Percentiles rank a stretch among this genome's conserved stretches.
Evolutionary conservation across 2,329 filamentous ascomycete species (phyloP).

Genomic region (Geosmithia putterillii): DNA sequence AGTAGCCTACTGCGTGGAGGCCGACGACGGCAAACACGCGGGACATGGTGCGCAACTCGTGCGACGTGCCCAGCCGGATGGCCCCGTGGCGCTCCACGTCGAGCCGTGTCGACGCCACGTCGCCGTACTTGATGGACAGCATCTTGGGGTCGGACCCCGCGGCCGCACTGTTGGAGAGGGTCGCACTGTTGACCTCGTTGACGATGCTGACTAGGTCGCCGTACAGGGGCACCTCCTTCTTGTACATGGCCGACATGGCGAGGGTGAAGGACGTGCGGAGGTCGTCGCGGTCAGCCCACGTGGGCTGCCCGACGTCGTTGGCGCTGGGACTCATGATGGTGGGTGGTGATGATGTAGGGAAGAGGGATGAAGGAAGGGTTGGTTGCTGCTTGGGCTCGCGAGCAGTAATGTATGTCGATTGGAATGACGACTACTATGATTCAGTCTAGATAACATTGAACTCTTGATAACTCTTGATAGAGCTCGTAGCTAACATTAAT

Average conservation of each 20-base stretch:
- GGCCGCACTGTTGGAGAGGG: not conserved
- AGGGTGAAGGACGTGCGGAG: slow-evolving; percentile 14
- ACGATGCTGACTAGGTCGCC: slow-evolving; percentile 18
- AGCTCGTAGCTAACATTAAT: no score
- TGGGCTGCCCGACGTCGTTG: not conserved
- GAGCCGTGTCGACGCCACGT: slow-evolving; percentile 4
- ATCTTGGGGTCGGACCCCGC: not conserved
- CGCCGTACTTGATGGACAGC: not conserved
- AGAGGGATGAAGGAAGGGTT: not conserved
- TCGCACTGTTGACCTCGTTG: slow-evolving; percentile 9
- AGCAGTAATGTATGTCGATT: not conserved
- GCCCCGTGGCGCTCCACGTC: slow-evolving; percentile 29
- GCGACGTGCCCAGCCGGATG: slow-evolving; percentile 31
- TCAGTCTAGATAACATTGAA: no score
- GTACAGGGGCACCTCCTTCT: slow-evolving; percentile 20
- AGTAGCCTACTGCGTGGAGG: slow-evolving; percentile 37
- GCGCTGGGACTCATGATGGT: not conserved
- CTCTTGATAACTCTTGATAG: no score
- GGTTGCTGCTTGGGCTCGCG: no score
- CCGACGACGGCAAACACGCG: slow-evolving; percentile 33
- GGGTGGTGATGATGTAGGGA: not conserved
- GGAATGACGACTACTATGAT: no score
- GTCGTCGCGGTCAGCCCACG: slow-evolving; percentile 6
- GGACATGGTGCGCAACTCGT: slow-evolving; percentile 27
- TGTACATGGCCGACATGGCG: slow-evolving; percentile 21